Base-by-base conservation (phyloP, 805 yeast genomes). In the Candida multigemmis region DNA sequence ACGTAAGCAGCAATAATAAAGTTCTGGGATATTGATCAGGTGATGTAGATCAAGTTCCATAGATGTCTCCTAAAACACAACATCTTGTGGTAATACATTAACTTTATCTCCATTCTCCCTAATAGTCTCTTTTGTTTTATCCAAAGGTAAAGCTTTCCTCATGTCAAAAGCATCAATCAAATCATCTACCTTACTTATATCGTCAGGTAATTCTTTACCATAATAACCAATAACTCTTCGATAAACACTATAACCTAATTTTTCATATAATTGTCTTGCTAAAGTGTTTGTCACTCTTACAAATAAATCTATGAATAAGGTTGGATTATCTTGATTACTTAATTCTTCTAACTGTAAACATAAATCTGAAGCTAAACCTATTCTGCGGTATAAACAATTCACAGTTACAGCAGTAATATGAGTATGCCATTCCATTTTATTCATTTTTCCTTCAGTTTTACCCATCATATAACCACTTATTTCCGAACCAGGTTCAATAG, bases 331-430 rank as follows among this genome's bases (percentile, higher is more conserved):
- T n/a, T 61, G 68, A n/a, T 72, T 65, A 0, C 94, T 82, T 24
- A 77, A 68, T 22, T 72, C 67, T 41, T 80, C 86, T 22, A 91
- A 56, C 33, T 82, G 73, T 25, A 70, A 59, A 44, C 96, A 86
- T 22, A 91, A 60, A 33, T 71, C 69, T 6, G 86, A 72, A 2
- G 96, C 98, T 21, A 91, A 58, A 2, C 95, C 94, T 10, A 89
- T 65, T 34, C 97, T 60, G 28, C 99, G 59, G 50, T 79, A 89
- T 27, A 74, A 77, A 8, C 83, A 77, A 33, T 80, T 79, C 1
- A 91, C 80, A 0, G 97, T 86, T 3, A 91, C 95, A 0, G 98
- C 97, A 0, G 97, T 85, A 26, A 91, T 86, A 50, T 91, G 99
- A 1, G 94, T 74, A 46, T 91, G 99, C 95, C 96, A 89, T 33